These are phyloP conservation scores for Lentinula guzmanii DNA, from an alignment of 768 basidiomycete genomes.

Conservation along the genomic window DNA sequence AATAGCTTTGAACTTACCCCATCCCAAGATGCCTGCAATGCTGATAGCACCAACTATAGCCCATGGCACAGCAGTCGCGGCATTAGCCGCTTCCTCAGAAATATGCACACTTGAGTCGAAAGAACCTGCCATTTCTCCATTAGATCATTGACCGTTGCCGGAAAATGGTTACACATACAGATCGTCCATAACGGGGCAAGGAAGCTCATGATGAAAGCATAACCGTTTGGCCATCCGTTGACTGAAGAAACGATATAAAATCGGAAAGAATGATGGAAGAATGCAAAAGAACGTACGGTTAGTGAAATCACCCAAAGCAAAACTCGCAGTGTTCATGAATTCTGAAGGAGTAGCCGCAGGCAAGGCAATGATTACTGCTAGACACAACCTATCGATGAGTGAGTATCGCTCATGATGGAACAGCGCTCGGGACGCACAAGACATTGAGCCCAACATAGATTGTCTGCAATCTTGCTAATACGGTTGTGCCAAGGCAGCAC, in stretches of 20 bases:
- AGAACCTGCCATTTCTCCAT: conserved; percentile 23
- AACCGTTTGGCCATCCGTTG: conserved; percentile 32
- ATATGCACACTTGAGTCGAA: conserved; percentile 42
- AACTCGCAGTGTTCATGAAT: conserved; percentile 30
- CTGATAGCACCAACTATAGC: conserved; percentile 39
- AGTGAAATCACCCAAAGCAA: conserved; percentile 28
- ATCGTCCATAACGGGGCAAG: conserved; percentile 16
- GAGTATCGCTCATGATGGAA: background rate
- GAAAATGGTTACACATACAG: conserved; percentile 4
- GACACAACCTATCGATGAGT: conserved; percentile 15
- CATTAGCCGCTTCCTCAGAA: conserved; percentile 50
- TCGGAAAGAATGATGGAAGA: background rate
- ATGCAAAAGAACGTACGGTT: conserved; percentile 20
- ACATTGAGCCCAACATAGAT: conserved; percentile 36
- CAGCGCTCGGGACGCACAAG: conserved; percentile 15
- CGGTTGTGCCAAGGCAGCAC: conserved; percentile 48
- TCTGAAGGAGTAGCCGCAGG: conserved; percentile 30
- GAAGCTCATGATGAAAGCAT: conserved; percentile 33
- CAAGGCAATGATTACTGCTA: conserved; percentile 33
- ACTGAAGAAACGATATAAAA: background rate
- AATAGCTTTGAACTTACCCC: conserved; percentile 22
- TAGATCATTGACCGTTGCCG: conserved; percentile 19
- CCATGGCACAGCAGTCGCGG: conserved; percentile 46
- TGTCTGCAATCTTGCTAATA: conserved; percentile 57
- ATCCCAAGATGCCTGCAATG: conserved; percentile 38